phyloP scores from a whole-genome alignment of 2,329 filamentous ascomycete genomes.

The Mariannaea sp. region DNA sequence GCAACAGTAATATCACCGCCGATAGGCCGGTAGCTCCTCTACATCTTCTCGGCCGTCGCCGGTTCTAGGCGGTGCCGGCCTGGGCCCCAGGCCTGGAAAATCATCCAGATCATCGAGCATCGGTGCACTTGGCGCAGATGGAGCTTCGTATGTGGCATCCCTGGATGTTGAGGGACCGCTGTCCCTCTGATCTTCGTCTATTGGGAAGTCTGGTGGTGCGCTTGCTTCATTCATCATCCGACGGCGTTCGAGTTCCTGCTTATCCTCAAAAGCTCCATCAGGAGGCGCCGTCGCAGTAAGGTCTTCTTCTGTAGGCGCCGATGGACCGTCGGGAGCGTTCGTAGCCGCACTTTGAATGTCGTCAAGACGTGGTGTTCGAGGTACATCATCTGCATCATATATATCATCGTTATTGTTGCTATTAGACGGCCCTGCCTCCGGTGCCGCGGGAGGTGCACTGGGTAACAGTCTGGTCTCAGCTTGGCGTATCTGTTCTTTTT shows the following conservation, averaged over 20 bases:
- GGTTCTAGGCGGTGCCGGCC: slow-evolving; percentile 32
- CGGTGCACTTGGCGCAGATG: slow-evolving; percentile 57
- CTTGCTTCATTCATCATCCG: slow-evolving; percentile 68
- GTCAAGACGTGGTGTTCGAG: slow-evolving; percentile 27
- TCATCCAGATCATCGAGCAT: slow-evolving; percentile 61
- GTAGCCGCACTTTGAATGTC: slow-evolving; percentile 19
- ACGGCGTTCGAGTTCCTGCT: slow-evolving; percentile 74
- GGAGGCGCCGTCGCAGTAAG: slow-evolving; percentile 41
- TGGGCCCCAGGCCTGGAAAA: slow-evolving; percentile 43
- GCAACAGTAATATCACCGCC: slow-evolving; percentile 39
- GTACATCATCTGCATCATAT: slow-evolving; percentile 53
- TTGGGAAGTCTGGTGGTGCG: slow-evolving; percentile 63
- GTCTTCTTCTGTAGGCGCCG: slow-evolving; percentile 54
- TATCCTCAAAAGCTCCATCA: slow-evolving; percentile 64
- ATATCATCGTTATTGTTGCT: slow-evolving; percentile 49
- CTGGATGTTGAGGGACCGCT: slow-evolving; percentile 36
- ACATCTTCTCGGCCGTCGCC: slow-evolving; percentile 21
- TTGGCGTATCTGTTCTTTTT: slow-evolving; percentile 79
- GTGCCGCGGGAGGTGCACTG: slow-evolving; percentile 65
- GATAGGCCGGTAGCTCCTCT: slow-evolving; percentile 49
- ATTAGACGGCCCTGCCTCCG: slow-evolving; percentile 37
- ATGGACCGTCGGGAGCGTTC: slow-evolving; percentile 40
- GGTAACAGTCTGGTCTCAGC: slow-evolving; percentile 82
- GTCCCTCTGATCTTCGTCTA: slow-evolving; percentile 52
- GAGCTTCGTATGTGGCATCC: slow-evolving; percentile 41